Base-by-base conservation (phyloP, 2,329 filamentous ascomycete genomes). In the Pleurostoma richardsiae region DNA sequence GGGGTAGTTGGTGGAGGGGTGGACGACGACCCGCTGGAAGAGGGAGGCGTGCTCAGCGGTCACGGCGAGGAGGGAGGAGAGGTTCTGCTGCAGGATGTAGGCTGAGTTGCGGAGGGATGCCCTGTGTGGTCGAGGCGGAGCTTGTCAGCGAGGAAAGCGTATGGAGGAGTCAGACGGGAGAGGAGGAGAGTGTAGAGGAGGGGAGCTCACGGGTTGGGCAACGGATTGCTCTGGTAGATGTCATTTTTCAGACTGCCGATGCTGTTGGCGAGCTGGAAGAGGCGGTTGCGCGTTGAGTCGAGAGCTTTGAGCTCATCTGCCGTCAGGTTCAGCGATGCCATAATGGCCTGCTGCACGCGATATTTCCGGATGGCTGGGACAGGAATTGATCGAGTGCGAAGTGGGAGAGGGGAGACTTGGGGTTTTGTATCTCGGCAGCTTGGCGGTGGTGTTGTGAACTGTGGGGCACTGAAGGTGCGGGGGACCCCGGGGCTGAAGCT, bases 1-100 rank as follows among this genome's bases (percentile, higher is more conserved):
- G 4, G 82, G 90, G 66, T 80, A 94, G 62, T 83, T 83, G 3
- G 88, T 86, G 10, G 84, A 82, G 0, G 90, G 90, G 60, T 88
- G 89, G 27, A 88, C 79, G 52, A 87, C 85, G 44, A 89, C 76
- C 46, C 82, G 80, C 47, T 76, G 76, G 51, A 95, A 82, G 41
- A 90, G 76, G 39, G 84, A 77, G 39, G 78, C 70, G 58, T 91
- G 79, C 45, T 84, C 77, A 52, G 74, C 74, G 41, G 89, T 72
- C 56, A 83, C 77, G 38, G 83, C 75, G 48, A 84, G 79, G 49
- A 92, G 74, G 28, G 79, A 80, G 51, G 77, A 70, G 38, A 94
- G 77, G 62, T 88, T 88, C 54, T 78, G 78, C 54, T 85, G 83
- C 44, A 90, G 78, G 61, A 90, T 88, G 52, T 78, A 76, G 40